These are phyloP conservation scores for Ustilago lituana DNA, from an alignment of 1,284 basidiomycete genomes.

Conservation along the genomic window DNA sequence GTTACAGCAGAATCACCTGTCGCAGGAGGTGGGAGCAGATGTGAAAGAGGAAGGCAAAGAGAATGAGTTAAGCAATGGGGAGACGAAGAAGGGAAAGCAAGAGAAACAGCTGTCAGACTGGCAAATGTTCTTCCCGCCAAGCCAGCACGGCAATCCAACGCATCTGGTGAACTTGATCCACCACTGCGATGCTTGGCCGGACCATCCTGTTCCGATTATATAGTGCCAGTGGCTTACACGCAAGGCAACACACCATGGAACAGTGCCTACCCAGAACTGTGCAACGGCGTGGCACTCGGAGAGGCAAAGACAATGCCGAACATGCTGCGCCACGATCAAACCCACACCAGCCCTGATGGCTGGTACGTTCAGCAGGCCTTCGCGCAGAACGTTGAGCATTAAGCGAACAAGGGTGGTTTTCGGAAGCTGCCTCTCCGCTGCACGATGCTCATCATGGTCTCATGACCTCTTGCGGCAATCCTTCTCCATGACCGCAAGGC, in stretches of 20 bases:
- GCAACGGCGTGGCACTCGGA: too few species aligned
- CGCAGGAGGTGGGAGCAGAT: too few species aligned
- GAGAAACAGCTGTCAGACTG: slow-evolving; percentile 16
- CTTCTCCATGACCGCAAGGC: background rate
- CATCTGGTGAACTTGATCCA: slow-evolving; percentile 29
- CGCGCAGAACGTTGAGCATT: too few species aligned
- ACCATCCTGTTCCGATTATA: slow-evolving; percentile 21
- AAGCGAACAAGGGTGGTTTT: background rate
- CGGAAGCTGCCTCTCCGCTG: background rate
- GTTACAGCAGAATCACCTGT: slow-evolving; percentile 24
- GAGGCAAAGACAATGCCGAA: too few species aligned
- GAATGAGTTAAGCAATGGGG: too few species aligned
- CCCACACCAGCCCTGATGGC: too few species aligned
- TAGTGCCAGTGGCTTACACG: too few species aligned
- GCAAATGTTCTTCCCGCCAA: slow-evolving; percentile 35
- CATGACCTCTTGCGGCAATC: slow-evolving; percentile 7
- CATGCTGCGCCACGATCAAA: too few species aligned
- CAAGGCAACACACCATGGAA: too few species aligned
- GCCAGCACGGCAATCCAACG: slow-evolving; percentile 14
- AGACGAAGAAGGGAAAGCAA: background rate
- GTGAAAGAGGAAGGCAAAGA: background rate
- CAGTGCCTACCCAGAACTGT: too few species aligned
- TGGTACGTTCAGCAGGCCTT: too few species aligned
- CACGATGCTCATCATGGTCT: background rate
- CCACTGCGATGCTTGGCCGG: slow-evolving; percentile 37